Base-by-base conservation (phyloP, 2,329 filamentous ascomycete species). In the Verticillium klebahnii region DNA sequence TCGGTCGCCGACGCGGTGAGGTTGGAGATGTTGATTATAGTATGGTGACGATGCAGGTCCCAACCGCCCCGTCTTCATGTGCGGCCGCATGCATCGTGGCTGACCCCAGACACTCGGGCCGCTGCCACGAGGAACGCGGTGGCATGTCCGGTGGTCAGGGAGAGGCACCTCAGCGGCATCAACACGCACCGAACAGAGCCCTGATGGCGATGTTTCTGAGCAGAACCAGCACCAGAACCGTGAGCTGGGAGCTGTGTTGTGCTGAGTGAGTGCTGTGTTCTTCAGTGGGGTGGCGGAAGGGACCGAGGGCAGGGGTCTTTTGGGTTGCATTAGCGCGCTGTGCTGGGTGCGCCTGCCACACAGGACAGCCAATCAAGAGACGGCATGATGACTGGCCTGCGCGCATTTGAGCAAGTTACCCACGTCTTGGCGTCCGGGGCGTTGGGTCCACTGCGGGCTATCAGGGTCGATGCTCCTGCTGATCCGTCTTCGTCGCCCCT, bases 401-500 rank as follows among this genome's bases (percentile, higher is more conserved):
- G 31, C 50, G 40, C 52, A 57, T 56, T 23, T 67, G 63, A 68
- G 65, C 65, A 61, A 62, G 55, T 57, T 55, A 52, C 45, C 45
- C 45, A 52, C 45, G 45, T 52, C 45, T 52, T 52, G 45, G 45
- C 45, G 45, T 52, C 45, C 45, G 45, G 45, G 45, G 45, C 45
- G 23, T 23, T 25, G 45, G 45, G 45, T 52, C 45, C 45, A 52
- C 45, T 6, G 8, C 19, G 19, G 19, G 12, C 45, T 52, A 52
- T 52, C 45, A 52, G 19, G 45, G 45, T 52, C 45, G 19, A 23
- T 23, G 45, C 45, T 52, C 45, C 29, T 52, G 45, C 45, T 52
- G 45, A 23, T 52, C 45, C 45, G 45, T 25, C 45, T 52, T 52
- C 45, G 19, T 52, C 45, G 23, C 5, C n/a, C 19, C n/a, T 19